Conservation (phyloP, 2,329 filamentous ascomycete species). For the Cladosporium colombiae region DNA sequence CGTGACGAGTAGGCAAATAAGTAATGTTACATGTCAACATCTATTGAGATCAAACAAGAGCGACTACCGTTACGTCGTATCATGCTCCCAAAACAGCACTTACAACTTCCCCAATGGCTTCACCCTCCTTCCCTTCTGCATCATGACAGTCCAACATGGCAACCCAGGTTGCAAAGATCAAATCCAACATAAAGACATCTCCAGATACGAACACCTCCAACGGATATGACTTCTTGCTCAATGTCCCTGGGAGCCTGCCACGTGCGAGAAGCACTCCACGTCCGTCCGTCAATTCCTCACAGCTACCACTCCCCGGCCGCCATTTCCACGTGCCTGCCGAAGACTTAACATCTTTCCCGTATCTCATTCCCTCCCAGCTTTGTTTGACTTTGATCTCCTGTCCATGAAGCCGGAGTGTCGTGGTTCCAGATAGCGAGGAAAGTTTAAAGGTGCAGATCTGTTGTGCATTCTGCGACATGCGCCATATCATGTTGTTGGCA, state of each 20-base stretch:
- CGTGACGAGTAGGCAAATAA: neutral
- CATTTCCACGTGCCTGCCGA: neutral
- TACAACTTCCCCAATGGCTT: neutral
- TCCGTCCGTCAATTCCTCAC: neutral
- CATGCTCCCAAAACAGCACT: neutral
- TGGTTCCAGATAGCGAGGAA: neutral
- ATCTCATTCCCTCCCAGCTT: constrained; percentile 5
- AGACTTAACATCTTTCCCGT: neutral
- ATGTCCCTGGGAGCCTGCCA: neutral
- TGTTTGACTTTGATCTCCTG: constrained; percentile 5
- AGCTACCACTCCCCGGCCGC: neutral
- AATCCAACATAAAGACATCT: neutral
- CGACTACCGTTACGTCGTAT: neutral
- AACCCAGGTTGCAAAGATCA: neutral
- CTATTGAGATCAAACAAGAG: neutral
- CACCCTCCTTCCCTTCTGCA: neutral
- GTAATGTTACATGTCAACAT: neutral
- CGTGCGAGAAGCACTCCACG: neutral
- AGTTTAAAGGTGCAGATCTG: constrained; percentile 1
- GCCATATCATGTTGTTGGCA: neutral
- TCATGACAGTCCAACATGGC: constrained; percentile 1
- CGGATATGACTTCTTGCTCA: neutral
- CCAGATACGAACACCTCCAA: constrained; percentile 1
- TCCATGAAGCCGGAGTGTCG: neutral
- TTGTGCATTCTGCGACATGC: neutral